These are phyloP conservation scores for Tetratostichococcus sp. DNA, from an alignment of 139 green algal species.

Conservation along the genomic window DNA sequence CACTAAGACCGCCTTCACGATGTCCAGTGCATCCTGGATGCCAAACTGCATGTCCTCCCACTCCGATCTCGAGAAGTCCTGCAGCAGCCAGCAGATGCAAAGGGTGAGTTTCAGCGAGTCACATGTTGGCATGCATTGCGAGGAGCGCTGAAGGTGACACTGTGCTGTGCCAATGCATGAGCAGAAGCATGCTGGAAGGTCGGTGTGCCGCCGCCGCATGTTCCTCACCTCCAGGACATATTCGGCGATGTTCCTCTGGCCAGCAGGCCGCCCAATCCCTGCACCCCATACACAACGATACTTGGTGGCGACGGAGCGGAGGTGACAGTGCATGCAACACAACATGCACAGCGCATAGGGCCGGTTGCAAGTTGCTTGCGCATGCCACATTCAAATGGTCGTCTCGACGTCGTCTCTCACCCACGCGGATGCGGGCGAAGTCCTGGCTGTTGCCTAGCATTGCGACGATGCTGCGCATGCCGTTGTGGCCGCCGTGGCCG, in stretches of 20 bases:
- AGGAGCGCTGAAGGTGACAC: not conserved
- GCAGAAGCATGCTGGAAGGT: not conserved
- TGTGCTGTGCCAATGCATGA: not conserved
- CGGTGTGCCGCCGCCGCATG: too few relatives aligned
- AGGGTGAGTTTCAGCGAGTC: too few relatives aligned
- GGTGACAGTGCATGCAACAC: too few relatives aligned
- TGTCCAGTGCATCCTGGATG: conserved; percentile 34
- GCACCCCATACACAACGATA: too few relatives aligned
- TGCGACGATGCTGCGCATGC: conserved; percentile 81
- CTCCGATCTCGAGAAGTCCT: conserved; percentile 68
- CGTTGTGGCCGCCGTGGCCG: conserved; percentile 93
- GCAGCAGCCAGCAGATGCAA: conserved; percentile 25
- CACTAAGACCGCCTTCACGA: conserved; percentile 46
- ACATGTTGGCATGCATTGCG: too few relatives aligned
- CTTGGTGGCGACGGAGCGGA: too few relatives aligned
- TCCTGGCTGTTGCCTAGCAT: conserved; percentile 55
- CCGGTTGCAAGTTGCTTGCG: not conserved
- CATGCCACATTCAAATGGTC: too few relatives aligned
- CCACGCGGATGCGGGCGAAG: conserved; percentile 74
- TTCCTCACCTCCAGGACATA: conserved; percentile 60
- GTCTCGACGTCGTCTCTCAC: too few relatives aligned
- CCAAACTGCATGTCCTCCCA: conserved; percentile 55
- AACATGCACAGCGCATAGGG: too few relatives aligned
- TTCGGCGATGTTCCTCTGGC: conserved; percentile 37
- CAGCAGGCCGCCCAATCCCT: conserved; percentile 74